Percentiles rank a stretch among this genome's conserved stretches.
Evolutionary conservation across 768 basidiomycete species (phyloP).

Genomic region (Exsudoporus frostii): DNA sequence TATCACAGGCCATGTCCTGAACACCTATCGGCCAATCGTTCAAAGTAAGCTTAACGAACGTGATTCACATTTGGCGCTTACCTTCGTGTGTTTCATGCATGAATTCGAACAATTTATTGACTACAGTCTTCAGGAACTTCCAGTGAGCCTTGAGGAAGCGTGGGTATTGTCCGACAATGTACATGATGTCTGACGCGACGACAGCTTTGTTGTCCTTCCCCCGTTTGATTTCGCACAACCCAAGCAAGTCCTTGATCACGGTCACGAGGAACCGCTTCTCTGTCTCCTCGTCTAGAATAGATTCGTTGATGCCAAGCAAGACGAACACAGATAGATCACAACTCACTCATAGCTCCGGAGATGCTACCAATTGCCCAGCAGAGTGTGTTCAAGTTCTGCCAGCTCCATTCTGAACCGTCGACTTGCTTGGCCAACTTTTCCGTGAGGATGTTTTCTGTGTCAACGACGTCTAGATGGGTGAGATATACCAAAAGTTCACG

Average conservation of each 20-base stretch:
- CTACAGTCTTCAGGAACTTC: constrained; percentile 99
- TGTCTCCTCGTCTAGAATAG: constrained; percentile 82
- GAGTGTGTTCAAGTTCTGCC: constrained; percentile 97
- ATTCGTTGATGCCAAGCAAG: not conserved
- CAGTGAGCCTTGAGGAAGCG: constrained; percentile 99
- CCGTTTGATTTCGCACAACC: constrained; percentile 95
- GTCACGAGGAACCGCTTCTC: constrained; percentile 99
- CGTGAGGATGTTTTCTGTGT: constrained; percentile 96
- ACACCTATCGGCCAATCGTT: constrained; percentile 57
- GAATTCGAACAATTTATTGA: constrained; percentile 99
- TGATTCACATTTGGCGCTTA: constrained; percentile 17
- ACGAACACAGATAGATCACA: not conserved
- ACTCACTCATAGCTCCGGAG: constrained; percentile 97
- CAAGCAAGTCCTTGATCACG: constrained; percentile 98
- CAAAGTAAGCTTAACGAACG: constrained; percentile 3
- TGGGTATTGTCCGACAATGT: constrained; percentile 99
- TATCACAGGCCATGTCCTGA: constrained; percentile 99
- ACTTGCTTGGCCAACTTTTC: constrained; percentile 98
- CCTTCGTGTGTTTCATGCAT: constrained; percentile 99
- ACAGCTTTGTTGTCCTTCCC: constrained; percentile 99
- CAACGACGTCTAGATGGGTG: constrained; percentile 92
- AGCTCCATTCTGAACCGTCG: constrained; percentile 97
- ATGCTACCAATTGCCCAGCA: constrained; percentile 99
- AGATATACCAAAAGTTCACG: constrained; percentile 96
- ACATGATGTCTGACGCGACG: constrained; percentile 95